These are phyloP conservation scores for Linum lewisii DNA, from an alignment of 345 rosid genomes.

Conservation along the genomic window DNA sequence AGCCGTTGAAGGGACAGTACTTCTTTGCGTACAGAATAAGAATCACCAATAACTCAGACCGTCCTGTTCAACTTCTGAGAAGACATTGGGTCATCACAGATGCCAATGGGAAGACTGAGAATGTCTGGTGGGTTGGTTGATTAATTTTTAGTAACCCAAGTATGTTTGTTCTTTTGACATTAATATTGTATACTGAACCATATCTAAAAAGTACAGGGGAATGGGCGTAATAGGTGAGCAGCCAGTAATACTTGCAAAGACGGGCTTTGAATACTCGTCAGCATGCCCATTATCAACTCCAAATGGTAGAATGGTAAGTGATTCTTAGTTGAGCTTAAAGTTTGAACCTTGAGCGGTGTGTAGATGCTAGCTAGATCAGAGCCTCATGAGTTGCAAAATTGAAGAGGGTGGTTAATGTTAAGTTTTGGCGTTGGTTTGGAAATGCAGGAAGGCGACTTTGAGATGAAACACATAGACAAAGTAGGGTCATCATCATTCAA, in stretches of 20 bases:
- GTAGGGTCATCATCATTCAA: conserved; percentile 46
- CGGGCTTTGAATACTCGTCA: conserved; percentile 68
- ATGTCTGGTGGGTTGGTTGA: conserved; percentile 44
- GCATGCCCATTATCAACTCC: conserved; percentile 65
- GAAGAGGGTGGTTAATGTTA: background rate
- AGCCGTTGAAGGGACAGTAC: conserved; percentile 52
- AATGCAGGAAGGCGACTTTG: conserved; percentile 70
- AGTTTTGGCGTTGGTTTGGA: background rate
- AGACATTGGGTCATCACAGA: conserved; percentile 69
- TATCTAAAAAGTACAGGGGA: conserved; percentile 32
- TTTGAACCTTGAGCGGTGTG: too few relatives aligned
- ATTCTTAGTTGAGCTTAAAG: background rate
- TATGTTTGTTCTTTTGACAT: conserved; percentile 1
- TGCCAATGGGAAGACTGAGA: conserved; percentile 56
- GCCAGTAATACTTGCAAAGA: conserved; percentile 60
- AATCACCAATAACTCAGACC: conserved; percentile 52
- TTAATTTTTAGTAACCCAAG: too few relatives aligned
- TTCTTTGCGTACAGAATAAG: conserved; percentile 70
- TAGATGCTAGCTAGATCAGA: too few relatives aligned
- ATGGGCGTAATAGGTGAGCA: conserved; percentile 71
- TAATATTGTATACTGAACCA: background rate
- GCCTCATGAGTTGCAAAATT: background rate
- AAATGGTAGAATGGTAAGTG: conserved; percentile 58
- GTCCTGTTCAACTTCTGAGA: conserved; percentile 70
- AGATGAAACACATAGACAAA: conserved; percentile 62